Evolutionary conservation across 495 filamentous ascomycete genomes (phyloP).

Genomic region (Copromyces sp.): DNA sequence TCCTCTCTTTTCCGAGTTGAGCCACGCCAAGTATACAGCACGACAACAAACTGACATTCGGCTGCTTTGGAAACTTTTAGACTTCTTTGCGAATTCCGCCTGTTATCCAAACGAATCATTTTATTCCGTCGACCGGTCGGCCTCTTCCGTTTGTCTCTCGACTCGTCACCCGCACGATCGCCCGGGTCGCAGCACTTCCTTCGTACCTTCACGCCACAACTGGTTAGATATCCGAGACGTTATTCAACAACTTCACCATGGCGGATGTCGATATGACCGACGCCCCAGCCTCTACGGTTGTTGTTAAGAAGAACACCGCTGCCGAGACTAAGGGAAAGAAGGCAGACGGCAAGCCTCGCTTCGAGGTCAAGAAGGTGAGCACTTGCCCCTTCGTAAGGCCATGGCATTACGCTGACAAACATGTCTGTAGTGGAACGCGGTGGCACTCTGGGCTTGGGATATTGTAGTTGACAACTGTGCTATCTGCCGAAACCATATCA

Average conservation of each 20-base stretch:
- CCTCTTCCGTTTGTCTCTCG: not conserved
- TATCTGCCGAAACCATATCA: slow-evolving; percentile 98
- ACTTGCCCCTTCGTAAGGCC: not conserved
- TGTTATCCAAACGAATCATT: not conserved
- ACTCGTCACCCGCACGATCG: not conserved
- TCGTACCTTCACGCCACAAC: not conserved
- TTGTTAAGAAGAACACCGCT: slow-evolving; percentile 46
- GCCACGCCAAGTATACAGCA: not conserved
- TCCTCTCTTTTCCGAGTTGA: not conserved
- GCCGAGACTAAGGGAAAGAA: slow-evolving; percentile 42
- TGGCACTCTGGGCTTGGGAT: slow-evolving; percentile 99
- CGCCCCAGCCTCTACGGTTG: slow-evolving; percentile 46
- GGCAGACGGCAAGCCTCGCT: slow-evolving; percentile 74
- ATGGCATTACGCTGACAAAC: slow-evolving; percentile 10
- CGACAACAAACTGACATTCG: not conserved
- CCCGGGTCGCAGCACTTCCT: not conserved
- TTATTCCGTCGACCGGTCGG: not conserved
- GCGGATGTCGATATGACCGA: slow-evolving; percentile 97
- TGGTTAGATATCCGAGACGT: not conserved
- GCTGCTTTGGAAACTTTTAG: not conserved
- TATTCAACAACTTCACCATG: slow-evolving; percentile 41
- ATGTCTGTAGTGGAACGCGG: slow-evolving; percentile 78
- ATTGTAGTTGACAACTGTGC: slow-evolving; percentile 99
- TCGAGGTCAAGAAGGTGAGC: slow-evolving; percentile 95
- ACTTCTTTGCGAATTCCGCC: not conserved